Evolutionary conservation across 1,139 yeast species (phyloP).

Genomic region (Kurtzmaniella natalensis): DNA sequence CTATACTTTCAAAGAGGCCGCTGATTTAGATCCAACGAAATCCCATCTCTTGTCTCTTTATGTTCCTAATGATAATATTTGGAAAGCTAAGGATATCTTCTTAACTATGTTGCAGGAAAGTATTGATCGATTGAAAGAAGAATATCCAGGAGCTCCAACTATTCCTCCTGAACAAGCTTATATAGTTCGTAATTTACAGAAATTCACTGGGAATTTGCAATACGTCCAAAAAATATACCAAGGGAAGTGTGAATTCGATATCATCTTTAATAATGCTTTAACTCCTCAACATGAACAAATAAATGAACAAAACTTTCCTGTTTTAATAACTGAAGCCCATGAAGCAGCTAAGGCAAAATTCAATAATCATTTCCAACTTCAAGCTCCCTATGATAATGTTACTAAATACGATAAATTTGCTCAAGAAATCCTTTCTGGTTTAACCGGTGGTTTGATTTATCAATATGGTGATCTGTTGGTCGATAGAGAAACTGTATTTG

Average conservation of each 20-base stretch:
- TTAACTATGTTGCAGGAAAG: slow-evolving; percentile 67
- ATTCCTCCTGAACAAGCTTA: slow-evolving; percentile 50
- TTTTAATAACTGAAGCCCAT: slow-evolving; percentile 32
- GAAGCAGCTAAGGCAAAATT: slow-evolving; percentile 54
- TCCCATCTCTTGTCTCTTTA: slow-evolving; percentile 65
- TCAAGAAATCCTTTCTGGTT: slow-evolving; percentile 71
- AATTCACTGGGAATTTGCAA: slow-evolving; percentile 74
- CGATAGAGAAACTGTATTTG: slow-evolving; percentile 64
- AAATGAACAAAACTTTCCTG: slow-evolving; percentile 35
- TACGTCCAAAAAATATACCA: slow-evolving; percentile 69
- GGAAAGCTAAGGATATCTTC: slow-evolving; percentile 81
- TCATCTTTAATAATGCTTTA: slow-evolving; percentile 50
- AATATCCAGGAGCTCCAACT: slow-evolving; percentile 22
- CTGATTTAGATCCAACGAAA: slow-evolving; percentile 46
- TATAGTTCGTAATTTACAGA: slow-evolving; percentile 54
- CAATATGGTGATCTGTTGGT: slow-evolving; percentile 85
- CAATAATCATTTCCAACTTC: slow-evolving; percentile 46
- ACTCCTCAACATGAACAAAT: slow-evolving; percentile 40
- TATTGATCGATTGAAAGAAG: slow-evolving; percentile 35
- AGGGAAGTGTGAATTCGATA: slow-evolving; percentile 75
- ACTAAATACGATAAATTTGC: slow-evolving; percentile 56
- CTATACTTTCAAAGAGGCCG: slow-evolving; percentile 22
- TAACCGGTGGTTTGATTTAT: slow-evolving; percentile 87
- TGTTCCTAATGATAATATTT: slow-evolving; percentile 68
- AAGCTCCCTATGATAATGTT: slow-evolving; percentile 48